phyloP scores from a whole-genome alignment of 352 stramenopile species.

The Globisporangium heterothallicum region DNA sequence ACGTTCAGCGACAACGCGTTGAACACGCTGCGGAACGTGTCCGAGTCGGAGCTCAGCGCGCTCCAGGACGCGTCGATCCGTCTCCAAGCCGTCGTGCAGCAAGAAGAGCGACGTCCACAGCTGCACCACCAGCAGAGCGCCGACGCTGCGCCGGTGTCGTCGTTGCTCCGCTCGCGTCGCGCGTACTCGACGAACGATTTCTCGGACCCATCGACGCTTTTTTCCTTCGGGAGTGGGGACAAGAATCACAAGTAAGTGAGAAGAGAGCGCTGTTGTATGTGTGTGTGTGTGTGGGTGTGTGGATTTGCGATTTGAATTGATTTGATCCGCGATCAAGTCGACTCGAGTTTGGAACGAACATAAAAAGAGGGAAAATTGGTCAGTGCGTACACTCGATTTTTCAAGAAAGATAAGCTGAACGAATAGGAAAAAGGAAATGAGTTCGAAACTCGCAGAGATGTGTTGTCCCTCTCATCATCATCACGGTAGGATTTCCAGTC shows the following conservation, averaged over 20 bases:
- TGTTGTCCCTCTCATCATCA: too few species aligned
- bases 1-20: conserved; percentile 69
- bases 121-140: conserved; percentile 26
- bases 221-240: conserved; percentile 7
- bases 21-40: conserved; percentile 60
- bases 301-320: too few species aligned
- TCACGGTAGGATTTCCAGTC: too few species aligned
- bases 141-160: conserved; percentile 27
- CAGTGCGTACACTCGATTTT: too few species aligned
- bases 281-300: too few species aligned
- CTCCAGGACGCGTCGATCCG: conserved; percentile 58
- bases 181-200: conserved; percentile 65
- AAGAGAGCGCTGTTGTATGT: too few species aligned
- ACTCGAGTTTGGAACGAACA: too few species aligned
- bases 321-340: too few species aligned
- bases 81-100: conserved; percentile 56
- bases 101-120: conserved; percentile 33
- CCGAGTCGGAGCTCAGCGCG: conserved; percentile 56
- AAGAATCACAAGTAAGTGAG: conserved; percentile 8
- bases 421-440: too few species aligned
- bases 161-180: conserved; percentile 45
- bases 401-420: too few species aligned
- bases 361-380: too few species aligned
- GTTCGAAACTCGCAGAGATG: too few species aligned
- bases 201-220: conserved; percentile 14